Percentiles rank a stretch among this genome's conserved stretches.
phyloP scores from a whole-genome alignment of 345 rosid genomes.

The Diplotaxis tenuifolia region DNA sequence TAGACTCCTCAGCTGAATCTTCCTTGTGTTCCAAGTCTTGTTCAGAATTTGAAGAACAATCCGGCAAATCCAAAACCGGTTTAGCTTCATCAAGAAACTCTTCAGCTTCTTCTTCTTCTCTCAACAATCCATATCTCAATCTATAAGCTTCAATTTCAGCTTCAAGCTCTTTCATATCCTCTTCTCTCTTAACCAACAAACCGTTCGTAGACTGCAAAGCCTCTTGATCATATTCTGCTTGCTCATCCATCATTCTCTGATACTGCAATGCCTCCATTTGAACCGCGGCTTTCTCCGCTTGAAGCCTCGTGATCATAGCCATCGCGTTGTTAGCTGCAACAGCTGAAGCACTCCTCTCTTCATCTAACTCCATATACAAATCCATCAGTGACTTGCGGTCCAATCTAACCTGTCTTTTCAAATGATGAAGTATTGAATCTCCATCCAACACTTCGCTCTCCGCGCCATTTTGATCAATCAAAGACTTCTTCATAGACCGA shows the following conservation, averaged over 20 bases:
- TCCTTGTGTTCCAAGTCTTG: constrained; percentile 37
- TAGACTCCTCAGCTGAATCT: constrained; percentile 21
- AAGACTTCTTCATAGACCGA: constrained; percentile 47
- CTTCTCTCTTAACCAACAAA: constrained; percentile 61
- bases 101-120: constrained; percentile 23
- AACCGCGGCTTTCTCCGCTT: constrained; percentile 86
- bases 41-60: constrained; percentile 23
- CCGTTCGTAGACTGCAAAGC: constrained; percentile 67
- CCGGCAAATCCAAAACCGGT: constrained; percentile 21
- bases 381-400: constrained; percentile 83
- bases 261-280: constrained; percentile 99
- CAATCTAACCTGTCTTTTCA: constrained; percentile 74
- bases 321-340: constrained; percentile 92
- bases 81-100: background rate
- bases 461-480: constrained; percentile 37
- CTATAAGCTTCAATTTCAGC: constrained; percentile 67
- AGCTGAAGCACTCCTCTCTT: constrained; percentile 87
- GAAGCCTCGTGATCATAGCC: constrained; percentile 94
- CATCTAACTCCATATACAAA: constrained; percentile 89
- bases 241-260: constrained; percentile 99
- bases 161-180: constrained; percentile 58
- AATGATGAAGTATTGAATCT: constrained; percentile 60
- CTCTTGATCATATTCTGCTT: constrained; percentile 91
- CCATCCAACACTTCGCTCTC: constrained; percentile 48
- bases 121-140: constrained; percentile 52